A percentile compares a stretch with the other conserved stretches of the same genome.
Conservation (phyloP, 148 eudicot species). For the Rhododendron henanense region DNA sequence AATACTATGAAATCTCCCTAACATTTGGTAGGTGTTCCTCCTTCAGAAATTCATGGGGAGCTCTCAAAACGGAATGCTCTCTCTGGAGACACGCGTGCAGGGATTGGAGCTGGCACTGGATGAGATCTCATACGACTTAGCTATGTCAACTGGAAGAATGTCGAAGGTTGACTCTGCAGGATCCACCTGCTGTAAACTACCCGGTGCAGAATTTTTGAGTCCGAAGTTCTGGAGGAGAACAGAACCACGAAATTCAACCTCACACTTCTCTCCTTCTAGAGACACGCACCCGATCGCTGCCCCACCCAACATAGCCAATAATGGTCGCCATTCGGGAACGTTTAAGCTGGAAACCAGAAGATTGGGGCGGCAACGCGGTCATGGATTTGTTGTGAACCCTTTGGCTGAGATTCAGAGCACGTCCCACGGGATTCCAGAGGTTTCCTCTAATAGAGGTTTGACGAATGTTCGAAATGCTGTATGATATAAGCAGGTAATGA, state of each 20-base stretch:
- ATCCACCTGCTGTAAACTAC: constrained; percentile 66
- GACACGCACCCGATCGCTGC: not conserved
- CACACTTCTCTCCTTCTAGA: not conserved
- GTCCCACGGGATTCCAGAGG: constrained; percentile 36
- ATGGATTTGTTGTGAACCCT: constrained; percentile 69
- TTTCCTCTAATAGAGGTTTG: constrained; percentile 11
- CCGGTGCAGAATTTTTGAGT: constrained; percentile 72
- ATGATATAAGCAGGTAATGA: constrained; percentile 4
- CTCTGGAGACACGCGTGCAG: constrained; percentile 83
- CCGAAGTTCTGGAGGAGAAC: constrained; percentile 78
- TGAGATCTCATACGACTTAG: constrained; percentile 83
- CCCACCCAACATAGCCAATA: not conserved
- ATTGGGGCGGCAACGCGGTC: constrained; percentile 39
- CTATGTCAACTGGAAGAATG: constrained; percentile 63
- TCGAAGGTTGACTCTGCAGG: constrained; percentile 44
- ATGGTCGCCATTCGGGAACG: constrained; percentile 16
- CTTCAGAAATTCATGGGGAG: constrained; percentile 76
- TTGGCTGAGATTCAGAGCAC: constrained; percentile 57
- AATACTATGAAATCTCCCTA: not conserved
- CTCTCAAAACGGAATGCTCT: constrained; percentile 77
- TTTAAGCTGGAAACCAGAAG: constrained; percentile 38
- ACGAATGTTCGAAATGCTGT: constrained; percentile 1
- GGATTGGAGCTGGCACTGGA: constrained; percentile 82
- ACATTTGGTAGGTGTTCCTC: constrained; percentile 1
- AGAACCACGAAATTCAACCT: constrained; percentile 30